phyloP scores from a whole-genome alignment of 371 early-diverging fungal species.

The Mortierella sp. region DNA sequence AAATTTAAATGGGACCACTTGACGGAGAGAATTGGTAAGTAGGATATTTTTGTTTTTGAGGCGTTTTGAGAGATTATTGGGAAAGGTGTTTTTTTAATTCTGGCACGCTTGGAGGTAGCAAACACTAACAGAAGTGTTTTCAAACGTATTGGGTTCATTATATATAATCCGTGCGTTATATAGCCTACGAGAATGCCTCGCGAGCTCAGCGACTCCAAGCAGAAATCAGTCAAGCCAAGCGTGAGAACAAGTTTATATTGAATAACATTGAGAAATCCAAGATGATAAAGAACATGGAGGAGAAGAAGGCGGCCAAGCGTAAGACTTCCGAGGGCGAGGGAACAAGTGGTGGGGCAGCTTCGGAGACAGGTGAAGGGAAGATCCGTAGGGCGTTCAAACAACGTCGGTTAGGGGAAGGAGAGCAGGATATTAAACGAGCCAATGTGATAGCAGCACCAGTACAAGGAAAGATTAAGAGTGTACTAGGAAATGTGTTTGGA shows the following conservation, averaged over 20 bases:
- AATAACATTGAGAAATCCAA: constrained; percentile 89
- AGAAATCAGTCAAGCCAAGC: constrained; percentile 88
- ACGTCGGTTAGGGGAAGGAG: constrained; percentile 56
- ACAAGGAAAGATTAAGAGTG: constrained; percentile 51
- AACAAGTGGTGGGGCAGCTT: constrained; percentile 18
- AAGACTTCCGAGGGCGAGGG: constrained; percentile 56
- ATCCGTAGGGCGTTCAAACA: constrained; percentile 76
- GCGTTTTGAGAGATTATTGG: too few relatives aligned
- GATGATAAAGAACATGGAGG: constrained; percentile 84
- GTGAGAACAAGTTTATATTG: constrained; percentile 88
- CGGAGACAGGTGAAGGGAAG: constrained; percentile 34
- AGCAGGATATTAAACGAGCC: not conserved
- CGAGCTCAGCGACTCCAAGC: constrained; percentile 84
- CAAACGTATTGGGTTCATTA: too few relatives aligned
- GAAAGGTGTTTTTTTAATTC: not conserved
- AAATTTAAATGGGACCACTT: constrained; percentile 97
- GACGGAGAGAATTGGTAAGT: constrained; percentile 89
- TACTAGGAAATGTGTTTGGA: constrained; percentile 53
- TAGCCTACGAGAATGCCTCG: constrained; percentile 86
- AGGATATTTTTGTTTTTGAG: not conserved
- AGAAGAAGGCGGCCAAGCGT: constrained; percentile 65
- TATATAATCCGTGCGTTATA: not conserved
- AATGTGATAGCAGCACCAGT: constrained; percentile 7
- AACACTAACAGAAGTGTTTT: too few relatives aligned
- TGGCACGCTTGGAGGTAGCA: not conserved